Percentiles rank a stretch among this genome's conserved stretches.
These are phyloP conservation scores for Yamadazyma sp. DNA, from an alignment of 1,139 yeast species.

Conservation along the genomic window DNA sequence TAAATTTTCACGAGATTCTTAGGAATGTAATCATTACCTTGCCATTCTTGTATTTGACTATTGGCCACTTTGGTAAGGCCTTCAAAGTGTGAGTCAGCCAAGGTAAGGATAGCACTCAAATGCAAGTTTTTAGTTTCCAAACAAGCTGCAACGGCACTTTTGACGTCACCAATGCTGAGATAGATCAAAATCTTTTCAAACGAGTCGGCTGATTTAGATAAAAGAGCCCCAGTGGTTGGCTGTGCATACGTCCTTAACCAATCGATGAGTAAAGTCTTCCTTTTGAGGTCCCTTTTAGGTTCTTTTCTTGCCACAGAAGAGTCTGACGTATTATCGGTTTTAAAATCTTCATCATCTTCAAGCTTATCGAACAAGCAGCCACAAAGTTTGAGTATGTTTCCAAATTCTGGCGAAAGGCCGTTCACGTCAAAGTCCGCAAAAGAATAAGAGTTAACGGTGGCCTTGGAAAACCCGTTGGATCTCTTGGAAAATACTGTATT, in stretches of 20 bases:
- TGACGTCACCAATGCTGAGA: conserved; percentile 57
- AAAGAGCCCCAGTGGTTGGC: conserved; percentile 17
- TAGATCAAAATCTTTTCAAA: conserved; percentile 53
- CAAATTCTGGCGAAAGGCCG: conserved; percentile 3
- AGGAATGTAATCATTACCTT: conserved; percentile 50
- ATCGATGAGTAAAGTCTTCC: conserved; percentile 30
- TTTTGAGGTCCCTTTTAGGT: conserved; percentile 33
- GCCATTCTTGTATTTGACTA: conserved; percentile 70
- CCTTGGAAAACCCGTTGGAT: conserved; percentile 27
- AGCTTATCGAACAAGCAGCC: conserved; percentile 24
- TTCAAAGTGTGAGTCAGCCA: conserved; percentile 68
- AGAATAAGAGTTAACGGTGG: conserved; percentile 12
- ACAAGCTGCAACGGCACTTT: conserved; percentile 63
- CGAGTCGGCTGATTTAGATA: conserved; percentile 21
- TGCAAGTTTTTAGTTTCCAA: conserved; percentile 61
- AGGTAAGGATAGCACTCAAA: conserved; percentile 66
- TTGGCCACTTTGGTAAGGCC: conserved; percentile 55
- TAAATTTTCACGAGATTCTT: conserved; percentile 55
- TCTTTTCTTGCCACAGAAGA: not conserved
- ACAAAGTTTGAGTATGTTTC: conserved; percentile 12
- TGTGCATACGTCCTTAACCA: conserved; percentile 35
- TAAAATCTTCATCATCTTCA: not conserved
- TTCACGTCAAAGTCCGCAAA: conserved; percentile 8
- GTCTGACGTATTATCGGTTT: not conserved
- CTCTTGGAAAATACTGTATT: conserved; percentile 22